phyloP scores from a whole-genome alignment of 2,329 filamentous ascomycete genomes.

The Aspergillus amoenus region DNA sequence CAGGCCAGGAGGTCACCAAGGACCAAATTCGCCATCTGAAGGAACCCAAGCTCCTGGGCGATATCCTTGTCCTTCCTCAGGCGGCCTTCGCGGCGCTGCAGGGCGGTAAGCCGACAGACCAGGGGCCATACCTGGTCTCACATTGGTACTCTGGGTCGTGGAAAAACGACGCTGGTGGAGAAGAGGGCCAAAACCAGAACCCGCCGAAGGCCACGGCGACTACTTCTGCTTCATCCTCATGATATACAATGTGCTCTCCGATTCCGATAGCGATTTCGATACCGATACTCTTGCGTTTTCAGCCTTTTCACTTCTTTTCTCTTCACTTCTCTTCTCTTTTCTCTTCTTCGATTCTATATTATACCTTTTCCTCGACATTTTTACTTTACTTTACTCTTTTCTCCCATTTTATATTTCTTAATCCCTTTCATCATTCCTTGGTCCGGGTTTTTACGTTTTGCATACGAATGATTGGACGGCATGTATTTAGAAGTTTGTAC shows the following conservation, averaged over 20 bases:
- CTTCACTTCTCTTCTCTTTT: neutral
- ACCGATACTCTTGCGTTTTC: too few species aligned
- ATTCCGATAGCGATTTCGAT: too few species aligned
- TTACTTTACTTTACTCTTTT: neutral
- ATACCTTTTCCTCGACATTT: neutral
- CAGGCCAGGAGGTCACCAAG: neutral
- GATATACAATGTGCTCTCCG: neutral
- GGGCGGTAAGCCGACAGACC: slow-evolving; percentile 10
- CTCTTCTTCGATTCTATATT: neutral
- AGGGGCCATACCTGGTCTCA: slow-evolving; percentile 15
- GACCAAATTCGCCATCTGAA: slow-evolving; percentile 1
- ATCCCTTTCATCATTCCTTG: neutral
- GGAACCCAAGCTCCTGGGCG: slow-evolving; percentile 11
- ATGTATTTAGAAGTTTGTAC: slow-evolving; percentile 9
- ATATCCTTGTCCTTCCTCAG: slow-evolving; percentile 15
- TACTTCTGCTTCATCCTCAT: neutral
- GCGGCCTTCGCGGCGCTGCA: slow-evolving; percentile 15
- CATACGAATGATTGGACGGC: slow-evolving; percentile 1
- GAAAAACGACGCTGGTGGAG: slow-evolving; percentile 15
- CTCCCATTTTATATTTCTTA: neutral
- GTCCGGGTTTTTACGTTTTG: neutral
- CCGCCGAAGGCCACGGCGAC: neutral
- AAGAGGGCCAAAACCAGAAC: slow-evolving; percentile 3
- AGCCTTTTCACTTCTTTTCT: neutral
- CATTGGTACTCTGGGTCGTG: slow-evolving; percentile 16